Evolutionary conservation across 768 basidiomycete species (phyloP).

Genomic region (Tulasnella sp.): DNA sequence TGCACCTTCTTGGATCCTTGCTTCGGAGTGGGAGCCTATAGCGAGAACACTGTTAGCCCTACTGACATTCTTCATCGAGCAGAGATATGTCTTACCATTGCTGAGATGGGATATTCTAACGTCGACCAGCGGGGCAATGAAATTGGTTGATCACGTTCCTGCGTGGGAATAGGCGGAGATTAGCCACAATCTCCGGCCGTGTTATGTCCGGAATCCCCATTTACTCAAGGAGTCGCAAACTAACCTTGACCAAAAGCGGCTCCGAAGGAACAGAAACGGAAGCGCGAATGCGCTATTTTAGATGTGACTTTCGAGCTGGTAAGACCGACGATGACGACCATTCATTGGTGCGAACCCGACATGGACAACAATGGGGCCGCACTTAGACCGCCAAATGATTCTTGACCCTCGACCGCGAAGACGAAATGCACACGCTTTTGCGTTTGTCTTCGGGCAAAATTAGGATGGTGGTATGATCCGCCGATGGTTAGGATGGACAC

Average conservation of each 20-base stretch:
- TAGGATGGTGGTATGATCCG: neutral
- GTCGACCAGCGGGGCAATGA: neutral
- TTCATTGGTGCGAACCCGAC: neutral
- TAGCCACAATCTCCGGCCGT: neutral
- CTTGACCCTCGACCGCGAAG: neutral
- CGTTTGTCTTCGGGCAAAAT: neutral
- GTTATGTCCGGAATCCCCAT: neutral
- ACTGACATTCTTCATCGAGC: neutral
- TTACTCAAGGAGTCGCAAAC: neutral
- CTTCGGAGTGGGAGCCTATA: neutral
- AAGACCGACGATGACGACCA: too few species aligned
- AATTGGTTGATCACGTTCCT: neutral
- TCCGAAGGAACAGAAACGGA: neutral
- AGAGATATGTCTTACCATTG: neutral
- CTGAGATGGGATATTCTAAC: neutral
- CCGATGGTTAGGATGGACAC: neutral
- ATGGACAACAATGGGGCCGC: neutral
- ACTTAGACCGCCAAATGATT: neutral
- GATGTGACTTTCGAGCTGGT: neutral
- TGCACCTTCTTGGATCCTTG: constrained; percentile 58
- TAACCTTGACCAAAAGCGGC: neutral
- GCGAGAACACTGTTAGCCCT: neutral
- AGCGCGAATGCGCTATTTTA: neutral
- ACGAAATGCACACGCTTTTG: neutral
- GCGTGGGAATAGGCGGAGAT: neutral